Conservation (phyloP, 2,329 filamentous ascomycete species). For the Botryosphaeria dothidea region DNA sequence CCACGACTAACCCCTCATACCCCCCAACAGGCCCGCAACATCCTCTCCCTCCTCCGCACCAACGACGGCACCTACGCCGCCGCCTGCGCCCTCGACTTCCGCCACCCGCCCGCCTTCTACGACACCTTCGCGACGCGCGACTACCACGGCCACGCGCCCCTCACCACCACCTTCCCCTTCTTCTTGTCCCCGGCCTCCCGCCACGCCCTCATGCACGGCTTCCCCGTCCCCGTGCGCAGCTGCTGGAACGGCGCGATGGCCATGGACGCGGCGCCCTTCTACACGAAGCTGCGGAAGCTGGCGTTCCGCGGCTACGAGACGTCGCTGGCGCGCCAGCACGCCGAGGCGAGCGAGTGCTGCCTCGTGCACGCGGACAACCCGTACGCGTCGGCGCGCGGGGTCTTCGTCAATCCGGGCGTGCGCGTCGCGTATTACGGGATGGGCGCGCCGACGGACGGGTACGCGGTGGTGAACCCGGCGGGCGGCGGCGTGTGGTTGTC, state of each 20-base stretch:
- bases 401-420: slow-evolving; percentile 70
- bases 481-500: slow-evolving; percentile 21
- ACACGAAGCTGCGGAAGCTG: slow-evolving; percentile 26
- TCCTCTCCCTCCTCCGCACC: slow-evolving; percentile 58
- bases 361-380: slow-evolving; percentile 74
- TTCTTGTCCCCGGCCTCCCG: slow-evolving; percentile 56
- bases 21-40: slow-evolving; percentile 52
- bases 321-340: slow-evolving; percentile 58
- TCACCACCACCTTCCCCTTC: slow-evolving; percentile 61
- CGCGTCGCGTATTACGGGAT: slow-evolving; percentile 64
- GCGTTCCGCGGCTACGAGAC: slow-evolving; percentile 67
- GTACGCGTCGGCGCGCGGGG: slow-evolving; percentile 52
- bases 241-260: slow-evolving; percentile 68
- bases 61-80: slow-evolving; percentile 61
- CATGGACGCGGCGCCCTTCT: slow-evolving; percentile 59
- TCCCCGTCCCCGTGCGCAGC: slow-evolving; percentile 60
- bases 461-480: slow-evolving; percentile 25
- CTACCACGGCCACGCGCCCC: slow-evolving; percentile 48
- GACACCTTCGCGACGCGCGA: slow-evolving; percentile 66
- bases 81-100: slow-evolving; percentile 63
- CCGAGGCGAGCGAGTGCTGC: slow-evolving; percentile 80
- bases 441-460: too few relatives aligned
- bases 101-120: slow-evolving; percentile 56
- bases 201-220: slow-evolving; percentile 53
- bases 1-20: background rate